These are phyloP conservation scores for Didymella sp. DNA, from an alignment of 2,329 filamentous ascomycete genomes.

Conservation along the genomic window DNA sequence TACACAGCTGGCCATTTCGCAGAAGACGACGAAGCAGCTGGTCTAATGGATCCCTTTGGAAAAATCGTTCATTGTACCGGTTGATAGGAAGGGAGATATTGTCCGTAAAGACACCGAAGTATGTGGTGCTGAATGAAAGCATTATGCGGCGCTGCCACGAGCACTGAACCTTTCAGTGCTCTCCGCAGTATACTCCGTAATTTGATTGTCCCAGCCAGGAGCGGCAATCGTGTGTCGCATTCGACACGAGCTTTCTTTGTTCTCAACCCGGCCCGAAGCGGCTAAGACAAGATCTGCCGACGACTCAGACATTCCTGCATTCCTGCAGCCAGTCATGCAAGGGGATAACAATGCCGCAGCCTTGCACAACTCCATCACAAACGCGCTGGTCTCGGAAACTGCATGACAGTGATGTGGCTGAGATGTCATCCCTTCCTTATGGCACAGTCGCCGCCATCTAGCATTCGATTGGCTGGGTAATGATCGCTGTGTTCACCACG, in stretches of 20 bases:
- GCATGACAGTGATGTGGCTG: slow-evolving; percentile 21
- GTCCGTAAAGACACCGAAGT: slow-evolving; percentile 16
- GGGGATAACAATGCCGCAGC: slow-evolving; percentile 41
- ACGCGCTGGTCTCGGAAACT: slow-evolving; percentile 27
- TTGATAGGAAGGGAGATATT: slow-evolving; percentile 36
- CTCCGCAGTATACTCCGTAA: slow-evolving; percentile 37
- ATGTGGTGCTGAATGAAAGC: slow-evolving; percentile 32
- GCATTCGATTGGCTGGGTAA: slow-evolving; percentile 1
- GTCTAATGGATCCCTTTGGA: slow-evolving; percentile 42
- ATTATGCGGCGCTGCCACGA: slow-evolving; percentile 36
- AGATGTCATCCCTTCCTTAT: slow-evolving; percentile 27
- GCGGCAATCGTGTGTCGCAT: slow-evolving; percentile 34
- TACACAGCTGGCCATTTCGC: slow-evolving; percentile 45
- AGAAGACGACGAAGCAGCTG: slow-evolving; percentile 32
- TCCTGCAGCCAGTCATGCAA: slow-evolving; percentile 43
- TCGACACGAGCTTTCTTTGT: slow-evolving; percentile 48
- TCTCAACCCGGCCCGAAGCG: slow-evolving; percentile 40
- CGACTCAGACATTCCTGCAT: slow-evolving; percentile 46
- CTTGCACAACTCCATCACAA: slow-evolving; percentile 20
- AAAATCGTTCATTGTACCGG: slow-evolving; percentile 44
- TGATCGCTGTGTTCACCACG: slow-evolving; percentile 18
- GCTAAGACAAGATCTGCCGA: slow-evolving; percentile 39
- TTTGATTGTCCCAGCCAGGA: slow-evolving; percentile 47
- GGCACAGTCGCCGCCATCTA: slow-evolving; percentile 2
- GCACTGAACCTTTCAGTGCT: slow-evolving; percentile 12